These are phyloP conservation scores for Coniophora puteana DNA, from an alignment of 1,284 basidiomycete genomes.

Conservation along the genomic window DNA sequence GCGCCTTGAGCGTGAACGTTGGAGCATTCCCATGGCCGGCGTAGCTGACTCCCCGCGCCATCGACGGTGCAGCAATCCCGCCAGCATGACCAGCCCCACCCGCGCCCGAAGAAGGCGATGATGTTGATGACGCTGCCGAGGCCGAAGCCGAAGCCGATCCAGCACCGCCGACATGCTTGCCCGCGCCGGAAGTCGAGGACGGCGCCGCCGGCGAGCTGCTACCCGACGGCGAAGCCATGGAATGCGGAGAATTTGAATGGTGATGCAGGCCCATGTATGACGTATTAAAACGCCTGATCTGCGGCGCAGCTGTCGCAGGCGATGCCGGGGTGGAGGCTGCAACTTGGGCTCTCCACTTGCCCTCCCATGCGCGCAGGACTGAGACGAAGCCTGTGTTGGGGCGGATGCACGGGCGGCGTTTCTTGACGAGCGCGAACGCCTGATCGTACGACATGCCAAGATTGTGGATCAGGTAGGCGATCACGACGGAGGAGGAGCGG, in stretches of 20 bases:
- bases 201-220: too few relatives aligned
- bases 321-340: slow-evolving; percentile 9
- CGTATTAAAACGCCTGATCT: slow-evolving; percentile 26
- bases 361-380: slow-evolving; percentile 52
- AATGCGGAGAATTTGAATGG: too few relatives aligned
- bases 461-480: slow-evolving; percentile 63
- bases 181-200: too few relatives aligned
- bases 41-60: background rate
- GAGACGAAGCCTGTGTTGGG: slow-evolving; percentile 63
- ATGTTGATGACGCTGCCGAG: too few relatives aligned
- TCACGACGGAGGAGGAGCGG: slow-evolving; percentile 61
- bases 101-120: background rate
- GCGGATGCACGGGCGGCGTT: slow-evolving; percentile 62
- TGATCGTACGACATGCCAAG: slow-evolving; percentile 65
- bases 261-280: too few relatives aligned
- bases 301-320: slow-evolving; percentile 17
- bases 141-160: too few relatives aligned
- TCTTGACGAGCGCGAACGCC: slow-evolving; percentile 52
- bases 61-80: too few relatives aligned
- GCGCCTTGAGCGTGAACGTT: too few relatives aligned
- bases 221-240: too few relatives aligned
- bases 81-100: too few relatives aligned
- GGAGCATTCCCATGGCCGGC: background rate
- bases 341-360: slow-evolving; percentile 25
- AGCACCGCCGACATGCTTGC: too few relatives aligned